These are phyloP conservation scores for Herpetospermum pedunculosum DNA, from an alignment of 306 rosid genomes.

Conservation along the genomic window DNA sequence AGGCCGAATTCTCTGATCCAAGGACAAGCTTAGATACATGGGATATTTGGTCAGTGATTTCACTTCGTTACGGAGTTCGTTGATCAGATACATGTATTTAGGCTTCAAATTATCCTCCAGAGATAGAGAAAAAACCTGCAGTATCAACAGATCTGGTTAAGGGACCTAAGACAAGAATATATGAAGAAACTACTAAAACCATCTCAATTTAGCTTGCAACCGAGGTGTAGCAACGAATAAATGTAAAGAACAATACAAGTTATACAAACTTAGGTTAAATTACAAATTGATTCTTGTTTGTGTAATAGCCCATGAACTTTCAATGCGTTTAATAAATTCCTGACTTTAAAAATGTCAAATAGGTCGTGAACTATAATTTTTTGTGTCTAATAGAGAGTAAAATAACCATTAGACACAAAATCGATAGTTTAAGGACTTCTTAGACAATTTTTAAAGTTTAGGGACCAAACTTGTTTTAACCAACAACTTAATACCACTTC, in stretches of 20 bases:
- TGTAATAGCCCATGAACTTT: too few relatives aligned
- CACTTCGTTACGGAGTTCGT: conserved; percentile 86
- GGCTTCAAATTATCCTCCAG: conserved; percentile 91
- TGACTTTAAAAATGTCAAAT: too few relatives aligned
- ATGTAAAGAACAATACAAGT: background rate
- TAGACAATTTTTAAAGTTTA: too few relatives aligned
- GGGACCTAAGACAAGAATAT: background rate
- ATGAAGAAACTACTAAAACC: background rate
- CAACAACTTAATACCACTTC: background rate
- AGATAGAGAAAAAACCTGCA: conserved; percentile 84
- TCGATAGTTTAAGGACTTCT: too few relatives aligned
- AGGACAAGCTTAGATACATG: conserved; percentile 81
- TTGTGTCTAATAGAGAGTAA: too few relatives aligned
- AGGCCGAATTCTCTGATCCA: conserved; percentile 97
- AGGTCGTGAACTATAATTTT: too few relatives aligned
- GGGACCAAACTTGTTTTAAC: too few relatives aligned
- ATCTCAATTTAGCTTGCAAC: background rate
- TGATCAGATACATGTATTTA: conserved; percentile 80
- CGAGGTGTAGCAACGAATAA: background rate
- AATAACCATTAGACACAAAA: too few relatives aligned
- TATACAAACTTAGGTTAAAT: too few relatives aligned
- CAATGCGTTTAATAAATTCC: too few relatives aligned
- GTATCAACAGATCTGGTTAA: background rate
- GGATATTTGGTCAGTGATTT: conserved; percentile 90
- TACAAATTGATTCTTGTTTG: too few relatives aligned